These are phyloP conservation scores for Penicillium hesseltinei DNA, from an alignment of 2,329 filamentous ascomycete species.

Conservation along the genomic window DNA sequence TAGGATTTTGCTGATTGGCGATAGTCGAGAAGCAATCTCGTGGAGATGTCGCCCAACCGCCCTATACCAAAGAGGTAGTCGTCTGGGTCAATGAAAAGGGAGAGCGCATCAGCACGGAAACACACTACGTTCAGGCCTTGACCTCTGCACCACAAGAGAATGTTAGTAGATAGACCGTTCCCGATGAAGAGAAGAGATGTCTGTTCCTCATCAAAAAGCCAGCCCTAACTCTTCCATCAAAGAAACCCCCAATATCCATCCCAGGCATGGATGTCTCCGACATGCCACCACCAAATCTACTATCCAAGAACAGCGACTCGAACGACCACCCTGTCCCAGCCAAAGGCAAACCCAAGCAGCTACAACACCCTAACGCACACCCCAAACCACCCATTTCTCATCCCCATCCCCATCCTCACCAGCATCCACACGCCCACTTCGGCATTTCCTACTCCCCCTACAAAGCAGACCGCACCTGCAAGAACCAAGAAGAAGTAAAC, in stretches of 20 bases:
- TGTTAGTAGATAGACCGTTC: slow-evolving; percentile 13
- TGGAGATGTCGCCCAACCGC: slow-evolving; percentile 35
- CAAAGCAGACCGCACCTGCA: slow-evolving; percentile 61
- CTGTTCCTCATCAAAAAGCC: not conserved
- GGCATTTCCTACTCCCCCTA: slow-evolving; percentile 62
- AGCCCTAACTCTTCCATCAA: not conserved
- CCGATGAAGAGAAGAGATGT: not conserved
- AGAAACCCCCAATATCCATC: not conserved
- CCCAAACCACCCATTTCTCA: not conserved
- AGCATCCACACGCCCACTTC: slow-evolving; percentile 23
- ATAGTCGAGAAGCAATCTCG: slow-evolving; percentile 5
- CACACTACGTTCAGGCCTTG: slow-evolving; percentile 26
- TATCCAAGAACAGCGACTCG: not conserved
- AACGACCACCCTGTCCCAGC: not conserved
- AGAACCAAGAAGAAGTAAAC: slow-evolving; percentile 61
- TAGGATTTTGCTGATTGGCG: slow-evolving; percentile 17
- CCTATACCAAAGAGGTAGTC: slow-evolving; percentile 50
- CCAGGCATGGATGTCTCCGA: not conserved
- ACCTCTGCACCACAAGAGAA: slow-evolving; percentile 10
- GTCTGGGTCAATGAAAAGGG: slow-evolving; percentile 62
- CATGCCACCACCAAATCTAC: not conserved
- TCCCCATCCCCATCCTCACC: slow-evolving; percentile 7
- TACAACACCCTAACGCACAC: slow-evolving; percentile 31
- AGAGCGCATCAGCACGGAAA: slow-evolving; percentile 45
- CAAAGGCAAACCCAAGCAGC: not conserved